Conservation (phyloP, 2,329 filamentous ascomycete genomes). For the Daldinia sp. region DNA sequence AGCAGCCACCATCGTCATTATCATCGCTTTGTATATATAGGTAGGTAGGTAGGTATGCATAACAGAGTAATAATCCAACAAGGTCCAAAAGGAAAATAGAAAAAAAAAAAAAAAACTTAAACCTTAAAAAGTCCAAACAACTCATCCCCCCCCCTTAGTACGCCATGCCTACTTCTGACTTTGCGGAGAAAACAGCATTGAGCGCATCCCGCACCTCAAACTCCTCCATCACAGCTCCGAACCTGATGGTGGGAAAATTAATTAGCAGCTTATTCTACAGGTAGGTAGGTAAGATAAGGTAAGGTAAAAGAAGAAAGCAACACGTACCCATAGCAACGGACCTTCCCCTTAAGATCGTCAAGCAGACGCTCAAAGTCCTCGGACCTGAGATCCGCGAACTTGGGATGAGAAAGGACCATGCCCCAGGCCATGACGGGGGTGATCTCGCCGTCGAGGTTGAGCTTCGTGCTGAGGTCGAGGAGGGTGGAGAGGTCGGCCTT, state of each 20-base stretch:
- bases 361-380: slow-evolving; percentile 79
- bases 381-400: slow-evolving; percentile 72
- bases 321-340: slow-evolving; percentile 90
- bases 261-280: slow-evolving; percentile 29
- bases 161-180: slow-evolving; percentile 55
- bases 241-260: slow-evolving; percentile 55
- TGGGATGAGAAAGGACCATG: slow-evolving; percentile 78
- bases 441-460: slow-evolving; percentile 89
- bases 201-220: slow-evolving; percentile 83
- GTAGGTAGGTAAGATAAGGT: not conserved
- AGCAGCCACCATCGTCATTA: slow-evolving; percentile 11
- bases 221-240: slow-evolving; percentile 73
- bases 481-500: slow-evolving; percentile 83
- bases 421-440: slow-evolving; percentile 97
- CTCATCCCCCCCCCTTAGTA: slow-evolving; percentile 29
- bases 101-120: not conserved
- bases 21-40: slow-evolving; percentile 19
- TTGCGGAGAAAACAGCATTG: slow-evolving; percentile 74
- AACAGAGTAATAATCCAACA: not conserved
- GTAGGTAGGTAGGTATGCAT: slow-evolving; percentile 1
- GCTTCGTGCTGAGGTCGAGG: slow-evolving; percentile 83
- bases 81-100: not conserved
- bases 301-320: not conserved
- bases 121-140: no score
- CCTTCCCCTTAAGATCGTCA: slow-evolving; percentile 80